These are phyloP conservation scores for Paramarasmius palmivorus DNA, from an alignment of 1,284 basidiomycete genomes.

Conservation along the genomic window DNA sequence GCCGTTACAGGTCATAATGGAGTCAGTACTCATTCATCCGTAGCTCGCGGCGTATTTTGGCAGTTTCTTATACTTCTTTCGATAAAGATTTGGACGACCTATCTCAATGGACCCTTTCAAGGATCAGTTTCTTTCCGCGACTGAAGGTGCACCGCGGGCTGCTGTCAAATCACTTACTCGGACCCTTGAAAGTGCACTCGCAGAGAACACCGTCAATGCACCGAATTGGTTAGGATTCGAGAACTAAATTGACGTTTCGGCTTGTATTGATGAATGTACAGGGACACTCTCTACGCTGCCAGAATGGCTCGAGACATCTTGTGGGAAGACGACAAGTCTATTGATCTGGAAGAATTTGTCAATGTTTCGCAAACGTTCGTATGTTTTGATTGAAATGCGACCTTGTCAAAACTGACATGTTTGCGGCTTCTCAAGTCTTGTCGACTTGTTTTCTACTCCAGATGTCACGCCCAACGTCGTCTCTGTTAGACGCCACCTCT, in stretches of 20 bases:
- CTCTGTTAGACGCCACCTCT: conserved; percentile 66
- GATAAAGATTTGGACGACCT: conserved; percentile 76
- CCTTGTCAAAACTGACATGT: conserved; percentile 19
- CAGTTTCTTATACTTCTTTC: not conserved
- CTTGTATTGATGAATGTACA: conserved; percentile 31
- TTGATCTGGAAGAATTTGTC: conserved; percentile 80
- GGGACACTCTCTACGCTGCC: conserved; percentile 85
- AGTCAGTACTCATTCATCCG: conserved; percentile 52
- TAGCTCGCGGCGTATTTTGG: not conserved
- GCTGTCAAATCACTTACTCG: conserved; percentile 90
- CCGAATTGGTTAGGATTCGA: conserved; percentile 77
- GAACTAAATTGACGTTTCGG: conserved; percentile 12
- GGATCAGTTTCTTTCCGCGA: conserved; percentile 72
- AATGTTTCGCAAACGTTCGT: conserved; percentile 86
- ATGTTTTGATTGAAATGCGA: conserved; percentile 14
- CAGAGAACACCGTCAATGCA: conserved; percentile 85
- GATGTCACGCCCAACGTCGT: conserved; percentile 62
- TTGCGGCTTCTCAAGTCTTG: conserved; percentile 55
- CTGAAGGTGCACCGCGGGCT: conserved; percentile 68
- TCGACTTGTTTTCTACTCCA: conserved; percentile 79
- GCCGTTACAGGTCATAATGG: conserved; percentile 60
- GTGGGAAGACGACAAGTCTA: conserved; percentile 76
- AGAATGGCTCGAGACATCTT: conserved; percentile 89
- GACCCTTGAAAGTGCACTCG: conserved; percentile 69
- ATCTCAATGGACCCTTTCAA: conserved; percentile 78